These are phyloP conservation scores for Xerocomus potaroensis DNA, from an alignment of 768 basidiomycete genomes.

Conservation along the genomic window DNA sequence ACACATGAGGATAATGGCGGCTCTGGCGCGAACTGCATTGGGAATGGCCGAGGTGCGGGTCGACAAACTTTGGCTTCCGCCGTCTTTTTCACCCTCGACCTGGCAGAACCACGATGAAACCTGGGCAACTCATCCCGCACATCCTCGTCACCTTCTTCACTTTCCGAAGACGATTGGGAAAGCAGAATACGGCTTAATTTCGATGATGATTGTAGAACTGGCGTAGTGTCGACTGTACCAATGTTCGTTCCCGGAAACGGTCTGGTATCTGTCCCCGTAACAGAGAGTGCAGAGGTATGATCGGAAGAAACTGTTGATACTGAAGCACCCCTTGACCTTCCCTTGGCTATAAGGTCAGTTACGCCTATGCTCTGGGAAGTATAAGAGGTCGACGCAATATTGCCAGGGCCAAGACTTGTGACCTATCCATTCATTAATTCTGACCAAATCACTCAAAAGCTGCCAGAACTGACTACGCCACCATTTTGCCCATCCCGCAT, in stretches of 20 bases:
- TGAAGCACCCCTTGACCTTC: slow-evolving; percentile 1
- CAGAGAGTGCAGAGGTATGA: too few relatives aligned
- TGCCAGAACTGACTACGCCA: slow-evolving; percentile 8
- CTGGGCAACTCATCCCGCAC: slow-evolving; percentile 15
- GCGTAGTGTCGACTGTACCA: not conserved
- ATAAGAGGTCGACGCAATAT: not conserved
- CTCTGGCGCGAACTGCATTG: slow-evolving; percentile 18
- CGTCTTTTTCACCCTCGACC: not conserved
- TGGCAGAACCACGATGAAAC: slow-evolving; percentile 14
- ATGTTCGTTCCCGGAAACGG: not conserved
- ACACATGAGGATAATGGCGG: not conserved
- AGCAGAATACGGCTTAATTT: slow-evolving; percentile 14
- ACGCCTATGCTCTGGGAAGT: not conserved
- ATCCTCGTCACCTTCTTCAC: slow-evolving; percentile 11
- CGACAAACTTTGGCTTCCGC: not conserved
- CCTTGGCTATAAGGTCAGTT: too few relatives aligned
- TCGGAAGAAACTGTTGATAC: too few relatives aligned
- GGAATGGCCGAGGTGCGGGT: slow-evolving; percentile 23
- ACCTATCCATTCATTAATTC: slow-evolving; percentile 9
- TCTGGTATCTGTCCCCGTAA: too few relatives aligned
- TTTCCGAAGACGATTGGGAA: slow-evolving; percentile 3
- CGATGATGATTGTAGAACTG: slow-evolving; percentile 4
- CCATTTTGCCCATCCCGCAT: not conserved
- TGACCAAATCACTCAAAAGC: not conserved
- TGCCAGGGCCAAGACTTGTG: not conserved